Conservation (phyloP, 768 basidiomycete species). For the Dacryopinax spathularia region DNA sequence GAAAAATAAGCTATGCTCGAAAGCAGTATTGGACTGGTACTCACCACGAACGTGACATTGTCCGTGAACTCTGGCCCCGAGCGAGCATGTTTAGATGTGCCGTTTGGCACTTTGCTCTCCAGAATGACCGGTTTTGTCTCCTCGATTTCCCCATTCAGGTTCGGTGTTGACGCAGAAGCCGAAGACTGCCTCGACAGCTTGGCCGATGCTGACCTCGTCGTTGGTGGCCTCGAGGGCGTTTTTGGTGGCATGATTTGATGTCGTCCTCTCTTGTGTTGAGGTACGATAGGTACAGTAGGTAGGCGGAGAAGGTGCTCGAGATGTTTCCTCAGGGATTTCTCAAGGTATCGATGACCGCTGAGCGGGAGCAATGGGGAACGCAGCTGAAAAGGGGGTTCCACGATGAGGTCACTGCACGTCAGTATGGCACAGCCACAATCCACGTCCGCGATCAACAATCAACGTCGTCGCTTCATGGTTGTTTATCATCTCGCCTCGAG, state of each 20-base stretch:
- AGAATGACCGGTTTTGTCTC: background rate
- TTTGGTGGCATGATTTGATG: background rate
- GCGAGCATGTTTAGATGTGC: background rate
- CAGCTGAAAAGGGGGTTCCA: background rate
- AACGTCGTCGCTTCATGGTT: too few species aligned
- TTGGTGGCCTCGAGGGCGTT: background rate
- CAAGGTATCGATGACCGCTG: background rate
- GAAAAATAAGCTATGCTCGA: background rate
- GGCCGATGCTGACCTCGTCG: background rate
- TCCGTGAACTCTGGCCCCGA: background rate
- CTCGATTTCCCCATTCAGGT: background rate
- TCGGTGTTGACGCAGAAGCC: background rate
- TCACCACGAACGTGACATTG: background rate
- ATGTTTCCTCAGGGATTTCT: background rate
- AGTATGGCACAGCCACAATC: background rate
- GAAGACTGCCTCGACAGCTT: background rate
- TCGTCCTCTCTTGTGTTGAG: background rate
- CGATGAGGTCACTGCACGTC: background rate
- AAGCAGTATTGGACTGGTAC: background rate
- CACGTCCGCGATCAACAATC: background rate
- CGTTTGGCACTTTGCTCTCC: background rate
- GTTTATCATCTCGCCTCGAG: too few species aligned
- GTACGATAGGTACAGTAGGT: background rate
- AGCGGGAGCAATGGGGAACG: background rate
- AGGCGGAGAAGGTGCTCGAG: background rate